Evolutionary conservation across 176 grass and related monocot species (phyloP), one percentile per base, ranked within the genome.

Genomic region (Puya raimondii): DNA sequence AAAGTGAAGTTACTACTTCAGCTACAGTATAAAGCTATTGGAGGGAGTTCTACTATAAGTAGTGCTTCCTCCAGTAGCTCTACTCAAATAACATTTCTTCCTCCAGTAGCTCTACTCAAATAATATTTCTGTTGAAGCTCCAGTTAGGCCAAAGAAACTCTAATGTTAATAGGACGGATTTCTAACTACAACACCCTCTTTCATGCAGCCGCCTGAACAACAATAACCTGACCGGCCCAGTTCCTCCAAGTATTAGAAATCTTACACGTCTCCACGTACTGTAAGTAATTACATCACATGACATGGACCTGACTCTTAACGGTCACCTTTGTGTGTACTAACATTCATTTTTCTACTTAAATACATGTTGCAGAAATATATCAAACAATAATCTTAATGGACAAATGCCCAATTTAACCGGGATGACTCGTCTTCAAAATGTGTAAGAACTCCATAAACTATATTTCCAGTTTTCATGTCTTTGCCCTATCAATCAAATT

Each of bases 351-450:
- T 16, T 73, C 74, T 70, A 2, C 57, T 51, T 22, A 27, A 63
- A 51, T 51, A 1, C 70, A 15, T 51, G 72, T 47, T 42, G 33
- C 76, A 96, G 93, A 68, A 89, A 83, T 72, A 48, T 96, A 50
- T 81, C 93, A 78, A 85, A 85, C 17, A 96, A 96, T 69, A 51
- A 66, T 16, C 65, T 92, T 65, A 79, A 16, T 66, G 93, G 89
- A 57, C 66, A 17, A 5, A 76, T 96, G 53, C 89, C 86, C 47
- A 79, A 96, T 81, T 81, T 96, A 52, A 83, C 81, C 1, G 33
- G 68, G 33, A 65, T 96, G 80, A 2, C 1, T 0, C 2, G 0
- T 7, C 88, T 96, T 27, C 13, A 74, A 76, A 78, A 86, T 82
- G 69, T 96, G 93, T 92, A 90, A 96, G 92, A 80, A 68, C 17